Conservation (phyloP, 495 filamentous ascomycete genomes). For the Margaritispora aquatica region DNA sequence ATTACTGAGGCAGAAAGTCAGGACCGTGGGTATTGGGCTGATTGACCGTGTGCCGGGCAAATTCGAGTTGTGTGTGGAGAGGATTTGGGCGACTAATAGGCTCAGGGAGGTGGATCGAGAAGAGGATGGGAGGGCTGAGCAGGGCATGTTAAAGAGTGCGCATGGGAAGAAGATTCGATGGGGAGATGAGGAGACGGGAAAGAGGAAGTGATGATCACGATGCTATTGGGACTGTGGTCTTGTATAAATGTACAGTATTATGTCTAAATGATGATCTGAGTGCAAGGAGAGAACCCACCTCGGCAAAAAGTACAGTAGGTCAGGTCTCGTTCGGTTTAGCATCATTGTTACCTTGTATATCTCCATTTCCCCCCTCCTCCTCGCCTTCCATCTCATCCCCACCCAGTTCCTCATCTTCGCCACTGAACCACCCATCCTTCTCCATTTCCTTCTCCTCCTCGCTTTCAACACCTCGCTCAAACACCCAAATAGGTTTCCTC, state of each 20-base stretch:
- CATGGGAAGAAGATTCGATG: constrained; percentile 39
- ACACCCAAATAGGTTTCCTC: background rate
- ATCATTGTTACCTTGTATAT: no score
- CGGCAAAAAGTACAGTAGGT: no score
- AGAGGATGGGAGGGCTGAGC: constrained; percentile 23
- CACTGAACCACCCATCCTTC: background rate
- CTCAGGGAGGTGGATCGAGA: constrained; percentile 34
- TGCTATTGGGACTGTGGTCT: no score
- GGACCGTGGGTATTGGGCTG: constrained; percentile 78
- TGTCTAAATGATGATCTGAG: no score
- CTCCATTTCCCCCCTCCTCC: background rate
- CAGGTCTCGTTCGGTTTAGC: no score
- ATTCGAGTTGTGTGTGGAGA: constrained; percentile 75
- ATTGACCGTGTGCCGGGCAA: constrained; percentile 85
- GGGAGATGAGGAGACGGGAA: constrained; percentile 23
- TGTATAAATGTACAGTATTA: constrained; percentile 3
- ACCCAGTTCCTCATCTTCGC: background rate
- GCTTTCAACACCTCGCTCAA: background rate
- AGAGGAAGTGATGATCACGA: no score
- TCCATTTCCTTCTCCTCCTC: background rate
- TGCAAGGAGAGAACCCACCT: no score
- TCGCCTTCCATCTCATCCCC: background rate
- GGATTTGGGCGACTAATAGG: constrained; percentile 75
- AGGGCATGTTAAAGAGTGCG: constrained; percentile 36
- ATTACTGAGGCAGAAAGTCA: constrained; percentile 75